Conservation (phyloP, 225 moss, liverwort and hornwort genomes). For the Anthoceros angustus region DNA sequence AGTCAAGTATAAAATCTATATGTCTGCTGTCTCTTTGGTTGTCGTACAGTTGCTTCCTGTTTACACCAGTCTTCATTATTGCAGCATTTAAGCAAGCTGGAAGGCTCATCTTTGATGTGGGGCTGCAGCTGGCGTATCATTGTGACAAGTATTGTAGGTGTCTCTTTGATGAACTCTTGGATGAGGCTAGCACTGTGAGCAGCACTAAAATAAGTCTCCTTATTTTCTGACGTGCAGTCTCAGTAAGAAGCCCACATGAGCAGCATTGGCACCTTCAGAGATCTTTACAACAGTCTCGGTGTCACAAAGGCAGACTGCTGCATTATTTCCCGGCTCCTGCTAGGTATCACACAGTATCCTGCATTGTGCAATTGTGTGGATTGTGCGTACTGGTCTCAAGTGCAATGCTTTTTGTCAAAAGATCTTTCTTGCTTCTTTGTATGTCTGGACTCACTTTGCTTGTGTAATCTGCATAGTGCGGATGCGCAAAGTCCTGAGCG, state of each 20-base stretch:
- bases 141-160: constrained; percentile 80
- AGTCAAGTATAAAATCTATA: constrained; percentile 33
- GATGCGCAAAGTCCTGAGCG: constrained; percentile 23
- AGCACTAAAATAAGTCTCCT: constrained; percentile 5
- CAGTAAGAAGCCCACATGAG: constrained; percentile 23
- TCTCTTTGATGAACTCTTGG: background rate
- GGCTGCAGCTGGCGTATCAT: constrained; percentile 61
- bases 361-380: background rate
- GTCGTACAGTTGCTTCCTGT: constrained; percentile 2
- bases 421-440: background rate
- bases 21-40: background rate
- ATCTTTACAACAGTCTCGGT: constrained; percentile 50
- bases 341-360: constrained; percentile 27
- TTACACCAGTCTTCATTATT: constrained; percentile 2
- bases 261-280: constrained; percentile 37
- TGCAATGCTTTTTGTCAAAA: background rate
- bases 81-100: constrained; percentile 89
- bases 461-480: constrained; percentile 14
- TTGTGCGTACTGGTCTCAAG: background rate
- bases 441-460: constrained; percentile 2
- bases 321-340: constrained; percentile 67
- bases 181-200: background rate
- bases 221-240: constrained; percentile 21
- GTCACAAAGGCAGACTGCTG: constrained; percentile 85
- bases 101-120: constrained; percentile 59